Evolutionary conservation across 164 flowering plant genomes (phyloP), one percentile per base, ranked within the genome.

Genomic region (Brasenia schreberi): DNA sequence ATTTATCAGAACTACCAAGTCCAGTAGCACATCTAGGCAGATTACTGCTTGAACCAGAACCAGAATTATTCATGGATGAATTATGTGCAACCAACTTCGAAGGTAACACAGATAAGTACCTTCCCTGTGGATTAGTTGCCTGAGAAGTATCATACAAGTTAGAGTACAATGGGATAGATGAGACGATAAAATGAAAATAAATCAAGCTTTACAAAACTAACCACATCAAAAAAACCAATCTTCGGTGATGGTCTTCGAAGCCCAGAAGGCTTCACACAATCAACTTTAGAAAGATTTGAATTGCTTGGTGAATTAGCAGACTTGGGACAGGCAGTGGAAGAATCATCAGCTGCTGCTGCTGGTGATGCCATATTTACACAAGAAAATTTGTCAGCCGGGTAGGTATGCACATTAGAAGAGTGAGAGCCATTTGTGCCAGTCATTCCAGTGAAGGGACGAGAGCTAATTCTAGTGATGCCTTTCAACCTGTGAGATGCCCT

Each of bases 191-290:
- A 56, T 6, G 42, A 64, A 3, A 33, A 61, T 63, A 44, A 14
- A 0, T 33, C 39, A 33, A 33, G 39, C 39, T 33, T 33, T 33
- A 33, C 39, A 65, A 44, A 65, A 84, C 92, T 83, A 7, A 86
- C 95, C 87, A 86, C 96, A 76, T 94, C 99, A 79, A 94, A 94
- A 75, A 84, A 94, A 23, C 97, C 99, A 70, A 87, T 82, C 74
- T 92, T 92, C 11, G 96, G 96, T 39, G 97, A 89, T 67, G 97
- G 97, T 85, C 85, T 69, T 67, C 97, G 80, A 43, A 95, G 86
- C 43, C 97, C 96, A 4, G 99, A 77, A 19, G 94, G 96, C 75
- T 81, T 88, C 52, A 65, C 66, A 67, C 12, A 62, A 63, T 60
- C 39, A 16, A 17, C 23, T 23, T 19, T 19, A 53, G 66, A 42